These are phyloP conservation scores for Pseudozyma sp. DNA, from an alignment of 1,284 basidiomycete species.

Conservation along the genomic window DNA sequence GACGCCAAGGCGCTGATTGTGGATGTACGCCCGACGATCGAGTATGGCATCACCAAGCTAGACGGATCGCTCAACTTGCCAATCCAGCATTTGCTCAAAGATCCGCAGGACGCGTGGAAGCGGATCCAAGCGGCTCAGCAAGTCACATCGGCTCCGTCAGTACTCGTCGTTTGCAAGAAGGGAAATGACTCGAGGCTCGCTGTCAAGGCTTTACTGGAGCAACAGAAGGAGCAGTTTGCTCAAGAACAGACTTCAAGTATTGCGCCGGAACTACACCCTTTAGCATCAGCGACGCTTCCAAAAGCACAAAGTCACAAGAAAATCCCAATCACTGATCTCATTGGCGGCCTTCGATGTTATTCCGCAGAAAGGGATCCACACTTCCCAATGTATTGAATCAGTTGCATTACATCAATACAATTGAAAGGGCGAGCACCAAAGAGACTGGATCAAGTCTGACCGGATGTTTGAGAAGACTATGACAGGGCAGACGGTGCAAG, in stretches of 20 bases:
- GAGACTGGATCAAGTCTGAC: too few species aligned
- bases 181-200: conserved; percentile 67
- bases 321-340: conserved; percentile 43
- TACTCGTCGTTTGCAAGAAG: conserved; percentile 37
- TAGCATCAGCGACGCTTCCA: not conserved
- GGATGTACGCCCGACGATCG: conserved; percentile 84
- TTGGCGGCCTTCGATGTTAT: conserved; percentile 56
- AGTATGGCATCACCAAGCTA: conserved; percentile 88
- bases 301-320: not conserved
- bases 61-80: conserved; percentile 80
- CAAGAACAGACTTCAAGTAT: not conserved
- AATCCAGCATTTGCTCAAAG: conserved; percentile 74
- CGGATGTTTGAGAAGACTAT: too few species aligned
- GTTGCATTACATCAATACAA: not conserved
- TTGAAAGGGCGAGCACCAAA: too few species aligned
- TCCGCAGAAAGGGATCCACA: conserved; percentile 33
- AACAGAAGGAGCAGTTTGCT: conserved; percentile 80
- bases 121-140: conserved; percentile 17
- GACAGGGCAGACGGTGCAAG: conserved; percentile 34
- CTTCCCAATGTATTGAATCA: conserved; percentile 60
- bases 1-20: conserved; percentile 73
- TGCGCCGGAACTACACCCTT: conserved; percentile 16
- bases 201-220: conserved; percentile 15
- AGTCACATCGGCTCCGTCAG: not conserved
- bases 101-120: conserved; percentile 73